Percentiles rank a stretch among this genome's conserved stretches.
phyloP scores from a whole-genome alignment of 2,329 filamentous ascomycete genomes.

The Cercospora citrullina region DNA sequence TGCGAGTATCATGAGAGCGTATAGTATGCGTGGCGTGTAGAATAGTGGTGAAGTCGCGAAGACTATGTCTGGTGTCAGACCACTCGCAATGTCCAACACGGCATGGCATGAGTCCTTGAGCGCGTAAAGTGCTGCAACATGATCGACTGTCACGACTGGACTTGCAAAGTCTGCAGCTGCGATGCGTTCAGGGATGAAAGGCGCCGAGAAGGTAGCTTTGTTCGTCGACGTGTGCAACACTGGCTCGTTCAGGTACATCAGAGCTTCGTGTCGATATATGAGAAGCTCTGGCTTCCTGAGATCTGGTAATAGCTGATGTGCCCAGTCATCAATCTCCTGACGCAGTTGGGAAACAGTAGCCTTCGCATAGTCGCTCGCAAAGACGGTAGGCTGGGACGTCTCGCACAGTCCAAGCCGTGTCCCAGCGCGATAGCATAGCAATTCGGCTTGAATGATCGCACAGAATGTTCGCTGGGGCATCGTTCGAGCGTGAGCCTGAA shows the following conservation, averaged over 20 bases:
- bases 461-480: constrained; percentile 19
- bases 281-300: constrained; percentile 16
- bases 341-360: constrained; percentile 16
- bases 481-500: constrained; percentile 9
- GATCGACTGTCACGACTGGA: constrained; percentile 24
- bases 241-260: constrained; percentile 27
- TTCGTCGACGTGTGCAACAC: constrained; percentile 29
- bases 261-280: constrained; percentile 20
- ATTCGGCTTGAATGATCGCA: constrained; percentile 20
- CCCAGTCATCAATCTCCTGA: constrained; percentile 21
- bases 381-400: constrained; percentile 2
- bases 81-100: constrained; percentile 17
- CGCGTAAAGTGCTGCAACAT: constrained; percentile 20
- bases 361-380: constrained; percentile 4
- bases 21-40: constrained; percentile 23
- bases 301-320: neutral
- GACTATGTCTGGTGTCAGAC: neutral
- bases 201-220: constrained; percentile 27
- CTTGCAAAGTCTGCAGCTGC: constrained; percentile 24
- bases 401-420: constrained; percentile 15
- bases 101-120: constrained; percentile 24
- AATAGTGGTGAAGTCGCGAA: constrained; percentile 14
- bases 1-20: constrained; percentile 18
- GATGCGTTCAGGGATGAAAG: constrained; percentile 23
- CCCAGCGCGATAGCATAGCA: constrained; percentile 19